Evolutionary conservation across 768 basidiomycete species (phyloP).

Genomic region (Suillus alpinus): DNA sequence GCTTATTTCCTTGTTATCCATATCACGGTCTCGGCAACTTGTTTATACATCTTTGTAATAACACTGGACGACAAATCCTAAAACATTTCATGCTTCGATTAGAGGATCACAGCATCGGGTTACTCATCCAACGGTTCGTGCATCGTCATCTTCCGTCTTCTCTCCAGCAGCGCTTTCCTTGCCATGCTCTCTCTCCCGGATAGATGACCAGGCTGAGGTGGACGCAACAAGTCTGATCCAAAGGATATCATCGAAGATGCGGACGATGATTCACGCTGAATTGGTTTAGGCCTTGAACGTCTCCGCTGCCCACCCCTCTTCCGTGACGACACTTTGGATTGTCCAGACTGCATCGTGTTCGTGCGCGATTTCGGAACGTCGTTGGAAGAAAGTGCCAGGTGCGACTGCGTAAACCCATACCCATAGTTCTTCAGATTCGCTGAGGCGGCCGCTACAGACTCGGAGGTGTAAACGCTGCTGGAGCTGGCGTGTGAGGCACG

Average conservation of each 20-base stretch:
- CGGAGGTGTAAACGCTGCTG: conserved; percentile 25
- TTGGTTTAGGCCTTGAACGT: conserved; percentile 13
- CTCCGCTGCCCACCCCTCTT: background rate
- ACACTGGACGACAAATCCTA: background rate
- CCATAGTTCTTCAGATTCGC: conserved; percentile 25
- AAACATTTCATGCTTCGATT: background rate
- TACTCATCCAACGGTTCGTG: background rate
- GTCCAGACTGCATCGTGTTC: conserved; percentile 9
- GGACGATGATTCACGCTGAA: conserved; percentile 21
- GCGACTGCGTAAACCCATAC: conserved; percentile 16
- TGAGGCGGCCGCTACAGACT: conserved; percentile 15
- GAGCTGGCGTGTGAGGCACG: conserved; percentile 11
- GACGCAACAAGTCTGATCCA: conserved; percentile 10
- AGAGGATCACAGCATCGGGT: background rate
- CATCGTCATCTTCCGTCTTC: conserved; percentile 18
- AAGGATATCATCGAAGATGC: conserved; percentile 26
- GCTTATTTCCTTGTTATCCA: background rate
- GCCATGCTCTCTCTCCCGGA: conserved; percentile 22
- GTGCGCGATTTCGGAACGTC: background rate
- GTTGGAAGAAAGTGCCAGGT: conserved; percentile 3
- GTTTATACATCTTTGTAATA: conserved; percentile 2
- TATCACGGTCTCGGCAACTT: background rate
- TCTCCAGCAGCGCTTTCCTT: conserved; percentile 24
- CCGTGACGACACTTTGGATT: background rate
- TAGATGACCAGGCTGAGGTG: conserved; percentile 2